A percentile compares a stretch with the other conserved stretches of the same genome.
phyloP scores from a whole-genome alignment of 2,329 filamentous ascomycete species.

The Aspergillus arachidicola region DNA sequence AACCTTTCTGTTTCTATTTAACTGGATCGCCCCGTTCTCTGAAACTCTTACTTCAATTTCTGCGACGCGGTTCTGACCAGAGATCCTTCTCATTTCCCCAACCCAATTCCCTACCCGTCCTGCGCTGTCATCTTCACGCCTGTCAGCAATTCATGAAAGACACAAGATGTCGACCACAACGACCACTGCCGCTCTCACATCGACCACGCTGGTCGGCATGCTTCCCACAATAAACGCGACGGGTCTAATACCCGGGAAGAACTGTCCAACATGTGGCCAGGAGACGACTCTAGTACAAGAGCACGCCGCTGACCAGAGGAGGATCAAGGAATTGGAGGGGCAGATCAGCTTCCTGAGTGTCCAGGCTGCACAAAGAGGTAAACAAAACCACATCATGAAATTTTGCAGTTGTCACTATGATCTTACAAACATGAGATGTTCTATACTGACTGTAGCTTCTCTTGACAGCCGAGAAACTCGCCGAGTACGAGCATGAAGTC shows the following conservation, averaged over 20 bases:
- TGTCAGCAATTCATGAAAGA: slow-evolving; percentile 7
- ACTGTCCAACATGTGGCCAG: slow-evolving; percentile 45
- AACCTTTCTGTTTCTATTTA: slow-evolving; percentile 5
- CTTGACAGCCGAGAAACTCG: slow-evolving; percentile 56
- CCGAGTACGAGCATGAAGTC: slow-evolving; percentile 66
- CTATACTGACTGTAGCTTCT: background rate
- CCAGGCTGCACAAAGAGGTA: slow-evolving; percentile 58
- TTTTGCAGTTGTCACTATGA: background rate
- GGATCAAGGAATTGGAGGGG: slow-evolving; percentile 56
- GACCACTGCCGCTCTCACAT: slow-evolving; percentile 26
- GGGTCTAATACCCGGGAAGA: slow-evolving; percentile 24
- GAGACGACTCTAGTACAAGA: slow-evolving; percentile 28
- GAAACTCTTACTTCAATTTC: slow-evolving; percentile 7
- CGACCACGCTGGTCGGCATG: slow-evolving; percentile 36
- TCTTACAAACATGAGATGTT: background rate
- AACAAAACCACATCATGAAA: slow-evolving; percentile 17
- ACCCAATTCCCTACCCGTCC: background rate
- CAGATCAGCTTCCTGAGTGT: slow-evolving; percentile 56
- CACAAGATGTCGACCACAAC: slow-evolving; percentile 30
- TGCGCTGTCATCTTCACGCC: background rate
- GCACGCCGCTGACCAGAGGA: slow-evolving; percentile 35
- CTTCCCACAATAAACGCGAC: slow-evolving; percentile 31
- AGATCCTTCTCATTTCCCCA: slow-evolving; percentile 17
- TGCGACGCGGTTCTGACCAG: slow-evolving; percentile 12
- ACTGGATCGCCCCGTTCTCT: background rate